These are phyloP conservation scores for Arctium minus DNA, from an alignment of 129 eudicot species.

Conservation along the genomic window DNA sequence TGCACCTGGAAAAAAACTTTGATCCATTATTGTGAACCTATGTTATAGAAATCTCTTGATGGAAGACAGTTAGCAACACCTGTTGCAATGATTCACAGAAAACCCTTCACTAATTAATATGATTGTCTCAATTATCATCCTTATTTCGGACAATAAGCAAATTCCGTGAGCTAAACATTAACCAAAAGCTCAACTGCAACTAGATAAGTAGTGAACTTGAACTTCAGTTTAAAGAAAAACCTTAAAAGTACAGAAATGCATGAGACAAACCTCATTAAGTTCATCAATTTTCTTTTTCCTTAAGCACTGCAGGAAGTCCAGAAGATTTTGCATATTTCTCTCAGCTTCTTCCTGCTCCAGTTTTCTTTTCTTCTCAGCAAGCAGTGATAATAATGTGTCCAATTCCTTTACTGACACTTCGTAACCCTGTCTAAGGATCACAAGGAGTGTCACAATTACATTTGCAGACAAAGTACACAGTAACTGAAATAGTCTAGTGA, in stretches of 20 bases:
- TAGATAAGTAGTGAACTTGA: neutral
- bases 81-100: neutral
- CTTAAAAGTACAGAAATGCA: neutral
- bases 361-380: slow-evolving; percentile 81
- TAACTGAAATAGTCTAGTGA: neutral
- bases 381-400: slow-evolving; percentile 58
- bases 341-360: slow-evolving; percentile 98
- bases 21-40: neutral
- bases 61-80: neutral
- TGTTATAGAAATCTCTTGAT: neutral
- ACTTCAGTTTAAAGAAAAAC: neutral
- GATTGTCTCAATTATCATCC: neutral
- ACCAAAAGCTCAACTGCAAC: neutral
- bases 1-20: slow-evolving; percentile 44
- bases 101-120: neutral
- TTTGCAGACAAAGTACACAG: slow-evolving; percentile 1
- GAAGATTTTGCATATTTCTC: slow-evolving; percentile 74
- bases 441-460: slow-evolving; percentile 25
- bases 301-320: slow-evolving; percentile 60
- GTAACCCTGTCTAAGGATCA: slow-evolving; percentile 84
- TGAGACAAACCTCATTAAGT: slow-evolving; percentile 68
- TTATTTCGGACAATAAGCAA: neutral
- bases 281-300: slow-evolving; percentile 79
- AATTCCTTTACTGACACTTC: slow-evolving; percentile 88
- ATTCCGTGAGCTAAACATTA: neutral